Conservation (phyloP, 805 yeast genomes). For the Candida alai region DNA sequence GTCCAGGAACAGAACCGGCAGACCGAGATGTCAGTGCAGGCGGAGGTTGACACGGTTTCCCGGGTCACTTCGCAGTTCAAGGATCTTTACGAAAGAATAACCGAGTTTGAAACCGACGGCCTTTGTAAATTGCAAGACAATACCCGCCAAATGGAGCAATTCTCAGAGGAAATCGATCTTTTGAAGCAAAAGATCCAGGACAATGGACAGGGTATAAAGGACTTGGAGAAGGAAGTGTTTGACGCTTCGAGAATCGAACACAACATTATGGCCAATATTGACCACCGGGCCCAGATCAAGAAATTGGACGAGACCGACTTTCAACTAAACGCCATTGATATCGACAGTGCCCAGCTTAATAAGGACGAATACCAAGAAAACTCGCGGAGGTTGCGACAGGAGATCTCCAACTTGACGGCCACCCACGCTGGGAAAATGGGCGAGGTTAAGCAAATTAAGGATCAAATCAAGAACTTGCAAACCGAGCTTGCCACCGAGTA, state of each 20-base stretch:
- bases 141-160: constrained; percentile 10
- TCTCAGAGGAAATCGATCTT: constrained; percentile 19
- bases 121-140: constrained; percentile 21
- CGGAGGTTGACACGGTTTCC: constrained; percentile 8
- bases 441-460: constrained; percentile 77
- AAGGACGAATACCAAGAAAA: constrained; percentile 59
- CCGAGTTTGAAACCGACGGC: constrained; percentile 20
- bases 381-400: constrained; percentile 46
- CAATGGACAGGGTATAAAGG: constrained; percentile 22
- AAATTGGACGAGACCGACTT: constrained; percentile 36
- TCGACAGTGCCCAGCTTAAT: constrained; percentile 55
- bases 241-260: constrained; percentile 62
- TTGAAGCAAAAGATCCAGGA: constrained; percentile 18
- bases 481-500: constrained; percentile 69
- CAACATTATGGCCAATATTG: constrained; percentile 61
- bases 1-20: constrained; percentile 8
- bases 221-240: constrained; percentile 39
- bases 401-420: constrained; percentile 54
- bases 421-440: constrained; percentile 75
- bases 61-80: constrained; percentile 6
- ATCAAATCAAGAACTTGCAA: constrained; percentile 55
- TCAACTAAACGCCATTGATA: constrained; percentile 45
- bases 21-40: constrained; percentile 4
- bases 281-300: constrained; percentile 42
- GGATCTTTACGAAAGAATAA: constrained; percentile 10